Evolutionary conservation across 2,329 filamentous ascomycete genomes (phyloP).

Genomic region (Colletotrichum lentis): DNA sequence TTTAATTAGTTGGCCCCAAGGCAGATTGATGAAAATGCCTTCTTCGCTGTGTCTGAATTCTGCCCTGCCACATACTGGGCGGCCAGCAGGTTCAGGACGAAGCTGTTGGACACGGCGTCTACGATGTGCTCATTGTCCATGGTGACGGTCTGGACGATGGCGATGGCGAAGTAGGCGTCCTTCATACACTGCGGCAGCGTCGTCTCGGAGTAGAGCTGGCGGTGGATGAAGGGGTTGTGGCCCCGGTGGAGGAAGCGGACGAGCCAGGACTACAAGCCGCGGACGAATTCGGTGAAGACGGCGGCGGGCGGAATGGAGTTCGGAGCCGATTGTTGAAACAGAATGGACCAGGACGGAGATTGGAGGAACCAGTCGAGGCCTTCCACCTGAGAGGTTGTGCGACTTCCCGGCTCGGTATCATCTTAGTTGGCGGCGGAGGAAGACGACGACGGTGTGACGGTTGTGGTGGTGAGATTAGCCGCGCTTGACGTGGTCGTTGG

Average conservation of each 20-base stretch:
- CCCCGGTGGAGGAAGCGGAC: constrained; percentile 38
- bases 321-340: constrained; percentile 15
- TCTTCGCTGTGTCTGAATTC: too few species aligned
- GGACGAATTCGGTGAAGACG: constrained; percentile 31
- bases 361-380: constrained; percentile 22
- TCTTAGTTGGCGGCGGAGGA: not conserved
- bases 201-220: constrained; percentile 38
- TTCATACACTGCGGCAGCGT: constrained; percentile 37
- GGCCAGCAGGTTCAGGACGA: constrained; percentile 15
- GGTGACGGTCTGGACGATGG: constrained; percentile 18
- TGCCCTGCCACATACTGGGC: too few species aligned
- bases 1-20: too few species aligned
- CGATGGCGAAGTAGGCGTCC: constrained; percentile 36
- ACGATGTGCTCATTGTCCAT: constrained; percentile 22
- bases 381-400: not conserved
- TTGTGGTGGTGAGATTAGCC: not conserved
- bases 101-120: constrained; percentile 10
- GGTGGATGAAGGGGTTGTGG: constrained; percentile 42
- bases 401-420: not conserved
- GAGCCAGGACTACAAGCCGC: constrained; percentile 37
- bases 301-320: constrained; percentile 2
- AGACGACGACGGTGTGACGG: not conserved
- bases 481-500: not conserved
- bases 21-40: too few species aligned
- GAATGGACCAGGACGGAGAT: constrained; percentile 15